These are phyloP conservation scores for Fusarium sp. DNA, from an alignment of 2,329 filamentous ascomycete genomes.

Conservation along the genomic window DNA sequence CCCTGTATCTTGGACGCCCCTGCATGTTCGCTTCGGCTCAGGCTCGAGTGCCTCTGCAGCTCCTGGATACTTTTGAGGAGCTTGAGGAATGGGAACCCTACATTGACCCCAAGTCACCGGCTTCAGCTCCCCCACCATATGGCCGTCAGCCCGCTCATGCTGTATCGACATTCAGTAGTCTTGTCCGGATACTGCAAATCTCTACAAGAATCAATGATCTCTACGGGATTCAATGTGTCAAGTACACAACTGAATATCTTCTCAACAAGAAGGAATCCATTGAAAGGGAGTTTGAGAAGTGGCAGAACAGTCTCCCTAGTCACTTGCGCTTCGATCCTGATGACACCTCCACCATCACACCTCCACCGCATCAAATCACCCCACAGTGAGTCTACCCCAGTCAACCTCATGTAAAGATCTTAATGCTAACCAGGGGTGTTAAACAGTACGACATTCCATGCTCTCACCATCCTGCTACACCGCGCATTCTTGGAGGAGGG, in stretches of 20 bases:
- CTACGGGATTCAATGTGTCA: conserved; percentile 49
- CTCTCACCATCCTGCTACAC: conserved; percentile 61
- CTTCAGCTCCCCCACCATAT: conserved; percentile 46
- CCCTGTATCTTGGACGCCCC: conserved; percentile 54
- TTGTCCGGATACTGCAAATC: conserved; percentile 50
- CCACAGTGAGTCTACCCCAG: conserved; percentile 45
- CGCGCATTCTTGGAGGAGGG: conserved; percentile 59
- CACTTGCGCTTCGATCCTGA: conserved; percentile 50
- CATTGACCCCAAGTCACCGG: conserved; percentile 49
- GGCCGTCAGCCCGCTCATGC: conserved; percentile 50
- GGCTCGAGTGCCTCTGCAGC: conserved; percentile 51
- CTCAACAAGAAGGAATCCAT: conserved; percentile 48
- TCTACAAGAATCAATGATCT: conserved; percentile 50
- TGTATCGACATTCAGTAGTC: conserved; percentile 50
- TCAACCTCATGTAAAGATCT: not conserved
- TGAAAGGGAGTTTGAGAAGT: conserved; percentile 48
- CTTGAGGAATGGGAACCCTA: conserved; percentile 55
- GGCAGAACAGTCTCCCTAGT: conserved; percentile 45
- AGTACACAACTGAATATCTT: conserved; percentile 48
- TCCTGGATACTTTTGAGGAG: conserved; percentile 54
- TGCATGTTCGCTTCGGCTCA: conserved; percentile 53
- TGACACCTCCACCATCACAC: conserved; percentile 46
- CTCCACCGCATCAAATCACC: conserved; percentile 51
- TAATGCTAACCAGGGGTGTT: conserved; percentile 21
- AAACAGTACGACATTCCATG: conserved; percentile 55